A percentile compares a stretch with the other conserved stretches of the same genome.
phyloP scores from a whole-genome alignment of 176 grass and related monocot species.

The Calamus simplicifolius region DNA sequence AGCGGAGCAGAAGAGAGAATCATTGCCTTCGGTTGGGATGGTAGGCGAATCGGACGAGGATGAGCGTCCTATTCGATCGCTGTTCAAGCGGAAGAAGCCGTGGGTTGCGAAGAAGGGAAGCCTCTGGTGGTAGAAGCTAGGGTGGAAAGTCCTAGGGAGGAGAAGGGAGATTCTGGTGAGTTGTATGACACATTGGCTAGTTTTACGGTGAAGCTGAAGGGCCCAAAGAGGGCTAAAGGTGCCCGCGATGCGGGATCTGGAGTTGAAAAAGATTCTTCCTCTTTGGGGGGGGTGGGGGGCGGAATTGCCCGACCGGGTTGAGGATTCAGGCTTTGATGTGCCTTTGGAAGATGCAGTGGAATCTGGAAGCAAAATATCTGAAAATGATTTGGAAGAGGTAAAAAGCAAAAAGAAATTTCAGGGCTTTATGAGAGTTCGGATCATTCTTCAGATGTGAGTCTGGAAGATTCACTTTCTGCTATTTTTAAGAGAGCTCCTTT shows the following conservation, averaged over 20 bases:
- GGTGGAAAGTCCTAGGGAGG: conserved; percentile 23
- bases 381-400: conserved; percentile 16
- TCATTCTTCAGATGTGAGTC: conserved; percentile 30
- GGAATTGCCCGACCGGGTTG: conserved; percentile 24
- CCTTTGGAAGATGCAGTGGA: conserved; percentile 13
- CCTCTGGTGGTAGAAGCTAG: conserved; percentile 3
- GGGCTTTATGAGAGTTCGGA: conserved; percentile 9
- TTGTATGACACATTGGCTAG: conserved; percentile 86
- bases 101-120: conserved; percentile 18
- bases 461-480: conserved; percentile 51
- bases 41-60: conserved; percentile 30
- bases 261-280: background rate
- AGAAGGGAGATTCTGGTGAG: conserved; percentile 25
- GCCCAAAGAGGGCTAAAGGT: conserved; percentile 58
- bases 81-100: conserved; percentile 40
- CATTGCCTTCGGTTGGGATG: conserved; percentile 13
- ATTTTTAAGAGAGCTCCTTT: conserved; percentile 42
- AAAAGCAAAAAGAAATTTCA: conserved; percentile 17
- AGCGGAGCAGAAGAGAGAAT: conserved; percentile 7
- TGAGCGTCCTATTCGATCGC: conserved; percentile 33
- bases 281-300: conserved; percentile 1
- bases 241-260: conserved; percentile 17
- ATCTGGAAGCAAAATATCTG: conserved; percentile 17
- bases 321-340: conserved; percentile 16
- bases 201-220: conserved; percentile 81